Base-by-base conservation (phyloP, 2,329 filamentous ascomycete genomes). In the Juglanconis juglandina region DNA sequence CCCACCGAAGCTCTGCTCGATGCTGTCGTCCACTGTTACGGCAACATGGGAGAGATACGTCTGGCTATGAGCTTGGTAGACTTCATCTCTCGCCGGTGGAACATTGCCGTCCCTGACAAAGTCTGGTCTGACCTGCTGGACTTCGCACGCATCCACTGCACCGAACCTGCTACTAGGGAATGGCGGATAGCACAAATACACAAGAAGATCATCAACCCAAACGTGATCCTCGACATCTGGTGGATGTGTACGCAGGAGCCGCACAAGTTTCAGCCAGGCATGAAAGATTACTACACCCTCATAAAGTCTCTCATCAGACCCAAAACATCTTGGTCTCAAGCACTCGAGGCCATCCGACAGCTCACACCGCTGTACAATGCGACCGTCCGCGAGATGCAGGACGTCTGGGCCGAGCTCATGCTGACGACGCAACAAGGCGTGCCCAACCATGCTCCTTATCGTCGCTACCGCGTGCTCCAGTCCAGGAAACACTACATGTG, bases 71-170 rank as follows among this genome's bases (percentile, higher is more conserved):
- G 82, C 46, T 68, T 89, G 0, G 73, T 92, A 11, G 81, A 89
- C 61, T 83, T 83, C 66, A 71, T 93, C 52, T 87, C 89, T 0
- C 73, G 73, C 1, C 76, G 76, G 6, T 90, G 89, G 71, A 64
- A 75, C 1, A 73, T 94, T 32, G 63, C 75, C 1, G 84, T 94
- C 42, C 74, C 84, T 0, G 66, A 69, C 6, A 69, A 78, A 5
- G 78, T 86, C 17, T 94, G 91, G 90, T 78, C 79, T 7, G 82
- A 87, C 58, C 73, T 94, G 2, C 76, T 93, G 14, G 79, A 85
- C 62, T 90, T 88, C 82, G 81, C 87, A 0, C 88, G 85, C 66
- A 76, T 90, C 9, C 77, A 86, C 46, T 75, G 70, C 63, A 76
- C 68, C 47, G 77, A 73, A 59, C 73, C 72, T 52, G 71, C 66